phyloP scores from a whole-genome alignment of 2,329 filamentous ascomycete genomes.

The Trichophyton verrucosum region DNA sequence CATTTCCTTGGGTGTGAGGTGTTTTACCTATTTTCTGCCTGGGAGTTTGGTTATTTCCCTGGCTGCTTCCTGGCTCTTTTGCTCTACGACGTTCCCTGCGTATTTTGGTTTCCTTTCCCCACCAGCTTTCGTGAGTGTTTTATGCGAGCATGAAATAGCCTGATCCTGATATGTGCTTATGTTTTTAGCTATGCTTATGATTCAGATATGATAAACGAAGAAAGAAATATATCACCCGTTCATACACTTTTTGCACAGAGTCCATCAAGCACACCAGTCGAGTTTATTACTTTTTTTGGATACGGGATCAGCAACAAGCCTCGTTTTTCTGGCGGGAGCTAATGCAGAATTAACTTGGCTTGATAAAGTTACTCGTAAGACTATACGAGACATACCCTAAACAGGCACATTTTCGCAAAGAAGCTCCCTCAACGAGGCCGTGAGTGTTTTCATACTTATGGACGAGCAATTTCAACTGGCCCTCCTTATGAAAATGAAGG shows the following conservation, averaged over 20 bases:
- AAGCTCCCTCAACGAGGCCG: background rate
- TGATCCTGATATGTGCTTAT: background rate
- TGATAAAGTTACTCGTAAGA: background rate
- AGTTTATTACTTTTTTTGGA: background rate
- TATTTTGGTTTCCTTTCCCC: background rate
- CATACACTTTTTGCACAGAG: background rate
- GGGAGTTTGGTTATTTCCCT: background rate
- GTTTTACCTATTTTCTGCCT: background rate
- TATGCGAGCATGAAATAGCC: background rate
- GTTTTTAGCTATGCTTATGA: conserved; percentile 2
- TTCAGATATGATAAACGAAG: background rate
- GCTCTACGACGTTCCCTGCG: background rate
- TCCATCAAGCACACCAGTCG: background rate
- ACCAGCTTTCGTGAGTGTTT: background rate
- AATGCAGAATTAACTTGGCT: background rate
- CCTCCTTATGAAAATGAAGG: background rate
- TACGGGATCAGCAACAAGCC: background rate
- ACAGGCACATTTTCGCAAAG: background rate
- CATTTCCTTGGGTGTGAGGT: background rate
- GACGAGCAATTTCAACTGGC: background rate
- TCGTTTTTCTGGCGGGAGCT: background rate
- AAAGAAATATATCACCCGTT: background rate
- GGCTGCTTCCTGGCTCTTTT: background rate
- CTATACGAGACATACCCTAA: background rate
- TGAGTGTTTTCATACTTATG: background rate